Conservation (phyloP, 495 filamentous ascomycete species). For the Hypoxylon rickii region DNA sequence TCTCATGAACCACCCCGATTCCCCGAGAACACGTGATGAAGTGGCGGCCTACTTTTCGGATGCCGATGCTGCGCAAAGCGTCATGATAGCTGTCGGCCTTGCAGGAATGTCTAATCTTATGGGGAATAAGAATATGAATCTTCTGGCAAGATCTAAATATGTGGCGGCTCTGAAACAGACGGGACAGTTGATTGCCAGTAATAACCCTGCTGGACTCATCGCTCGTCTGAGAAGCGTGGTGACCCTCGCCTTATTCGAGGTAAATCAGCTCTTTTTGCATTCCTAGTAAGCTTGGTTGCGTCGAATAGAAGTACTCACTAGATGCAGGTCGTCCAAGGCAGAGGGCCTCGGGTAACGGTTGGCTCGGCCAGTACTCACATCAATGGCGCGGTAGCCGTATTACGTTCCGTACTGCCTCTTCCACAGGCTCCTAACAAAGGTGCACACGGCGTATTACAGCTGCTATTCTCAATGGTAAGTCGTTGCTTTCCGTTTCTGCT, state of each 20-base stretch:
- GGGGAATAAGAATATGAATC: slow-evolving; percentile 48
- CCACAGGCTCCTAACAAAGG: slow-evolving; percentile 35
- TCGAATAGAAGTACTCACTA: slow-evolving; percentile 17
- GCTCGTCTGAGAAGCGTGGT: slow-evolving; percentile 44
- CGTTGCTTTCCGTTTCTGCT: neutral
- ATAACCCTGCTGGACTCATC: slow-evolving; percentile 32
- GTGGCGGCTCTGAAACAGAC: slow-evolving; percentile 46
- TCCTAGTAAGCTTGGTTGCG: too few relatives aligned
- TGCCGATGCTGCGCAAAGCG: slow-evolving; percentile 43
- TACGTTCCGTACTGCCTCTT: slow-evolving; percentile 41
- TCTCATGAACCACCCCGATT: slow-evolving; percentile 52
- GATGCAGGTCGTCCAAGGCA: slow-evolving; percentile 41
- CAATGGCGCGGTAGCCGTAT: slow-evolving; percentile 49
- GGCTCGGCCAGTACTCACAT: slow-evolving; percentile 49
- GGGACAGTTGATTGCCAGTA: slow-evolving; percentile 38
- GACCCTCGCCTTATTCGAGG: slow-evolving; percentile 54
- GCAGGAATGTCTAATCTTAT: slow-evolving; percentile 51
- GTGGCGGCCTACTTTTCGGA: slow-evolving; percentile 32
- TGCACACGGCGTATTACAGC: slow-evolving; percentile 44
- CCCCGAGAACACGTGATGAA: slow-evolving; percentile 41
- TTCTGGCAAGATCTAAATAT: slow-evolving; percentile 47
- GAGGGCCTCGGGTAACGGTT: slow-evolving; percentile 31
- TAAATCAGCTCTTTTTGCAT: slow-evolving; percentile 30
- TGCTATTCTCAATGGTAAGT: slow-evolving; percentile 51
- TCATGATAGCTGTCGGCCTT: slow-evolving; percentile 56